Percentiles rank a stretch among this genome's conserved stretches.
phyloP scores from a whole-genome alignment of 106 monocot species.

The Acorus calamus region DNA sequence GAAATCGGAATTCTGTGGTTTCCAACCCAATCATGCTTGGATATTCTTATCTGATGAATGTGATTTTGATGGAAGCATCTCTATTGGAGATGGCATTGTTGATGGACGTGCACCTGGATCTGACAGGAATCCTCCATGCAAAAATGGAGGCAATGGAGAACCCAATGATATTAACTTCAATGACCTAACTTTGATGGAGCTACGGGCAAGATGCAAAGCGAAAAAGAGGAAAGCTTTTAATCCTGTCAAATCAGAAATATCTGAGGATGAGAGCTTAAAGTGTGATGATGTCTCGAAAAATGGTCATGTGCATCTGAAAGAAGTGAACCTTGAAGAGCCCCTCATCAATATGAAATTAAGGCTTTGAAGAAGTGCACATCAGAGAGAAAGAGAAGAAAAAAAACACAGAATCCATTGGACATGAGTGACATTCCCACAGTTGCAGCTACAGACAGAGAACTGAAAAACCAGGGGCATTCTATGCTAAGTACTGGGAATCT shows the following conservation, averaged over 20 bases:
- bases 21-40: constrained; percentile 2
- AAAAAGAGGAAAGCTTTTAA: constrained; percentile 25
- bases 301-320: constrained; percentile 5
- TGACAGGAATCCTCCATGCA: neutral
- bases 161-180: constrained; percentile 6
- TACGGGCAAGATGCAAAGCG: constrained; percentile 32
- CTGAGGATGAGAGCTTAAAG: neutral
- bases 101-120: neutral
- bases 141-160: neutral
- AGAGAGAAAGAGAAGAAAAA: constrained; percentile 15
- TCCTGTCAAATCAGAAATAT: neutral
- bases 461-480: neutral
- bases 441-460: constrained; percentile 2
- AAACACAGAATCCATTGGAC: neutral
- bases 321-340: constrained; percentile 52
- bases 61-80: neutral
- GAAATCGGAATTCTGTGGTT: neutral
- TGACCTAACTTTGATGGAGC: constrained; percentile 31
- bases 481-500: neutral
- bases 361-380: constrained; percentile 1
- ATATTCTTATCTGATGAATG: neutral
- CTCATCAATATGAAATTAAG: constrained; percentile 32
- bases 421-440: too few species aligned
- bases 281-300: neutral
- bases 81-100: neutral